These are phyloP conservation scores for Fusarium domesticum DNA, from an alignment of 2,329 filamentous ascomycete genomes.

Conservation along the genomic window DNA sequence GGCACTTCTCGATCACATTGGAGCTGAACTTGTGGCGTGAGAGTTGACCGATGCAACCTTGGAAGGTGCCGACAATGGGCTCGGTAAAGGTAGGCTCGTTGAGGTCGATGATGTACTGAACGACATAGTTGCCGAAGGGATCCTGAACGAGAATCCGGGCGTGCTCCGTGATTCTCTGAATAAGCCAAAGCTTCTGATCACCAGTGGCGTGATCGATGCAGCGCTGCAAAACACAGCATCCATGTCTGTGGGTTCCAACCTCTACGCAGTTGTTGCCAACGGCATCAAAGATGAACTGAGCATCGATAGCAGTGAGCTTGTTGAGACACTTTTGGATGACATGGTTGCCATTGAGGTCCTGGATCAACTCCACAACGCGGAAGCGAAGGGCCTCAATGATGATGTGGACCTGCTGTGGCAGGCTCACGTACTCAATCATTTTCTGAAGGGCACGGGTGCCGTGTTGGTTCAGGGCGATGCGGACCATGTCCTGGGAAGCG, in stretches of 20 bases:
- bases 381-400: slow-evolving; percentile 82
- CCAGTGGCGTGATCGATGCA: slow-evolving; percentile 97
- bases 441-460: slow-evolving; percentile 95
- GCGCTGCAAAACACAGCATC: slow-evolving; percentile 95
- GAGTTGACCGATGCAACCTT: slow-evolving; percentile 64
- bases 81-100: slow-evolving; percentile 86
- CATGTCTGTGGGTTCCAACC: slow-evolving; percentile 94
- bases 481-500: slow-evolving; percentile 80
- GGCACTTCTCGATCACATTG: slow-evolving; percentile 95
- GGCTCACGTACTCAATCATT: slow-evolving; percentile 98
- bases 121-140: slow-evolving; percentile 97
- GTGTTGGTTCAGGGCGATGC: slow-evolving; percentile 94
- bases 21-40: slow-evolving; percentile 99
- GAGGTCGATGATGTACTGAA: slow-evolving; percentile 97
- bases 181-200: slow-evolving; percentile 81
- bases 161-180: slow-evolving; percentile 81
- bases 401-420: slow-evolving; percentile 76
- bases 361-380: slow-evolving; percentile 89
- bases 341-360: slow-evolving; percentile 97
- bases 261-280: slow-evolving; percentile 83
- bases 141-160: slow-evolving; percentile 91
- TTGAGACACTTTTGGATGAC: slow-evolving; percentile 99
- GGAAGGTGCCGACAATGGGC: slow-evolving; percentile 79
- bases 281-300: slow-evolving; percentile 95
- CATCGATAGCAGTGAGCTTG: slow-evolving; percentile 78